Base-by-base conservation (phyloP, 495 filamentous ascomycete genomes). In the Patellaria atrata region DNA sequence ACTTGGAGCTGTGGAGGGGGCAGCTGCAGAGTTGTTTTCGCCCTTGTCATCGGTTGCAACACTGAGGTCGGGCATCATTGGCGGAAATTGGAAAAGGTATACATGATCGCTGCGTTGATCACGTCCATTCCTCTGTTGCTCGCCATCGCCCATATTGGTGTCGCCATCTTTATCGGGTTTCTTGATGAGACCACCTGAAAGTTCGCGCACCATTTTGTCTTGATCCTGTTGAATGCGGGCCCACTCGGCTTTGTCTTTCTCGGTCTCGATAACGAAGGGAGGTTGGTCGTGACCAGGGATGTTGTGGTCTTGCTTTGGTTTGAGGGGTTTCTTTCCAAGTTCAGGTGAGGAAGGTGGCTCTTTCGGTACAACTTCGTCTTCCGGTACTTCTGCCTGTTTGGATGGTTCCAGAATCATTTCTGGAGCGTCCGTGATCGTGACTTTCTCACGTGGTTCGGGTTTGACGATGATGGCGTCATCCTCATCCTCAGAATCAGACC, bases 1-100 rank as follows among this genome's bases (percentile, higher is more conserved):
- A 3, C 18, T 18, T 7, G 10, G 8, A 7, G 27, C 4, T 8
- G 9, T 22, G 11, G 15, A 23, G n/a, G 27, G 12, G 5, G 16
- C 20, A 16, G 28, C 13, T 17, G 35, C 17, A 24, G 35, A 27
- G 9, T 22, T 27, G 26, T 28, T 13, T 22, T 24, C 9, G 26
- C 38, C 33, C n/a, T 57, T 40, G 15, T 62, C 63, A 15, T 62
- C 55, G 15, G 58, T 24, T 30, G 40, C 30, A 25, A 18, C 36
- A 30, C 45, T 27, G 10, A 78, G 56, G 3, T 67, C 63, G 12
- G 74, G 73, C 0, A 77, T 54, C 11, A 71, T 58, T 9, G 68
- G 66, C 13, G 75, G 75, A 37, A 79, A 62, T 51, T 78, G 75
- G 54, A 79, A 76, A 30, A 77, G 59, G 35, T 73, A 77, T 38